phyloP scores from a whole-genome alignment of 495 filamentous ascomycete species.

The Annulohypoxylon nitens region DNA sequence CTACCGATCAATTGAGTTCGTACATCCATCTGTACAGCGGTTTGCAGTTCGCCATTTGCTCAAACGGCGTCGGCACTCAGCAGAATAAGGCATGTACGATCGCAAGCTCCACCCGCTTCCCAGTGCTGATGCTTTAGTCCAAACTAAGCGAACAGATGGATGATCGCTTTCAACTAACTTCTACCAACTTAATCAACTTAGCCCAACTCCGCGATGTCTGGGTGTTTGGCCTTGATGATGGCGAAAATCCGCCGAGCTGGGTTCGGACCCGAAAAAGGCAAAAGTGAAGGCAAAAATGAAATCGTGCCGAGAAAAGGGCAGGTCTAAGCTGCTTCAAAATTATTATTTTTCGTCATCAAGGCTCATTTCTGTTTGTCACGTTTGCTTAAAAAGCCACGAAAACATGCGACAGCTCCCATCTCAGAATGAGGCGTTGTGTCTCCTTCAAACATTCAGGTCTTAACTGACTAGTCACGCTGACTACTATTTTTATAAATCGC shows the following conservation, averaged over 20 bases:
- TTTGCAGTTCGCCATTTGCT: not conserved
- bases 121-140: not conserved
- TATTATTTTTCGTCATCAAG: conserved; percentile 12
- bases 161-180: not conserved
- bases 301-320: conserved; percentile 16
- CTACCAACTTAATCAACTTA: not conserved
- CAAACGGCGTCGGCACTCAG: conserved; percentile 6
- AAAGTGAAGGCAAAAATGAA: conserved; percentile 7
- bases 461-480: not conserved
- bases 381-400: conserved; percentile 25
- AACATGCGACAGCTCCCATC: conserved; percentile 33
- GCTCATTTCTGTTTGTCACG: conserved; percentile 23
- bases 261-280: conserved; percentile 15
- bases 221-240: not conserved
- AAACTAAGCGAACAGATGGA: not conserved
- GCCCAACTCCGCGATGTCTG: conserved; percentile 3
- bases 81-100: conserved; percentile 9
- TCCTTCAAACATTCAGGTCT: conserved; percentile 18
- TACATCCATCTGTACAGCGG: too few species aligned
- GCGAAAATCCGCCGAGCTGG: conserved; percentile 1
- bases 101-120: conserved; percentile 2
- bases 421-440: conserved; percentile 19
- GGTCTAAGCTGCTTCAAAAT: conserved; percentile 33
- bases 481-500: conserved; percentile 30
- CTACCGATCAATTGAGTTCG: conserved; percentile 28